Evolutionary conservation across 345 rosid genomes (phyloP).

Genomic region (Heritiera littoralis): DNA sequence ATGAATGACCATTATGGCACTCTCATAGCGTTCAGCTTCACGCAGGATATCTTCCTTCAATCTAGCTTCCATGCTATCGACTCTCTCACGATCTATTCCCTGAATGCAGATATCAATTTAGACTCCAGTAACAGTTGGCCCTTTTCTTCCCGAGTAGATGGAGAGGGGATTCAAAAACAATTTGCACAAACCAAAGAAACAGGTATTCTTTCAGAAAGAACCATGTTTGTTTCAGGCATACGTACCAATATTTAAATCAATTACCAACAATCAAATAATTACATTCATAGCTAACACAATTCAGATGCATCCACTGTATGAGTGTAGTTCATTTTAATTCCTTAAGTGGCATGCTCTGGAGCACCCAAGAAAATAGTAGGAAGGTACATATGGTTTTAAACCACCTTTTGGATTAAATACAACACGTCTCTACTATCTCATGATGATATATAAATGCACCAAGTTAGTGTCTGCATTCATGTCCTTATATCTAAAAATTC

Average conservation of each 20-base stretch:
- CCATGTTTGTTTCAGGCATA: not conserved
- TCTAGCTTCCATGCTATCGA: constrained; percentile 97
- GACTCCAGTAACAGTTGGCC: constrained; percentile 20
- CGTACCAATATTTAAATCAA: not conserved
- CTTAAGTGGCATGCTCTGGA: not conserved
- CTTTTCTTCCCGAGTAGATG: not conserved
- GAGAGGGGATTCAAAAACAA: not conserved
- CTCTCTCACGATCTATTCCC: constrained; percentile 97
- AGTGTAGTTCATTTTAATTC: not conserved
- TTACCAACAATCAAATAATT: not conserved
- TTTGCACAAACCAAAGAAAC: not conserved
- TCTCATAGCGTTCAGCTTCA: constrained; percentile 81
- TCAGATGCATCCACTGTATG: not conserved
- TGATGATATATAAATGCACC: not conserved
- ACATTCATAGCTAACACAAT: not conserved
- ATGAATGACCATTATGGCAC: constrained; percentile 96
- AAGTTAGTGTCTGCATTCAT: not conserved
- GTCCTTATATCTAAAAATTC: not conserved
- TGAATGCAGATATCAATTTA: constrained; percentile 35
- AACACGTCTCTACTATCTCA: too few species aligned
- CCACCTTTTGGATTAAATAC: not conserved
- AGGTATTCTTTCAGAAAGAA: not conserved
- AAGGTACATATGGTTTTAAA: not conserved
- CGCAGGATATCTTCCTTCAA: constrained; percentile 87
- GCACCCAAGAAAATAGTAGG: not conserved